A percentile compares a stretch with the other conserved stretches of the same genome.
Conservation (phyloP, 2,329 filamentous ascomycete species). For the Chrysoporthe deuterocubensis region DNA sequence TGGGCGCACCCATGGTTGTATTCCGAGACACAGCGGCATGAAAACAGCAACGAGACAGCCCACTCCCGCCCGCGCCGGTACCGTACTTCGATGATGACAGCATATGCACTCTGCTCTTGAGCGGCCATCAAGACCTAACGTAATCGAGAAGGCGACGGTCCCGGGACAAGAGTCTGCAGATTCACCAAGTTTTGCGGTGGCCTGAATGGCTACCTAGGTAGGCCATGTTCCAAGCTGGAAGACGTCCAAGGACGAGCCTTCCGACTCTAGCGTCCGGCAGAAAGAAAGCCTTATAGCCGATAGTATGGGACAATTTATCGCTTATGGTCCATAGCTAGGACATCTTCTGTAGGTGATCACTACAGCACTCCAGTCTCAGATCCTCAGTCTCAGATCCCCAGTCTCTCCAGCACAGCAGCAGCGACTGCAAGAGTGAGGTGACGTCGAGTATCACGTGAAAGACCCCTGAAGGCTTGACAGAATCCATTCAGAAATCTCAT, state of each 20-base stretch:
- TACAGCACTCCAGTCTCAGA: too few relatives aligned
- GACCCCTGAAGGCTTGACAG: conserved; percentile 25
- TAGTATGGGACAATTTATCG: background rate
- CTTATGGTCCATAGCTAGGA: background rate
- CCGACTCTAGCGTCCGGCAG: too few relatives aligned
- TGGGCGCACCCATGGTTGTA: background rate
- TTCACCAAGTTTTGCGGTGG: background rate
- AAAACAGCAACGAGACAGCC: background rate
- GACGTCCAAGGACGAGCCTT: too few relatives aligned
- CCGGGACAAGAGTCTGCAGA: background rate
- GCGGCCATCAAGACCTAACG: background rate
- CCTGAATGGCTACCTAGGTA: background rate
- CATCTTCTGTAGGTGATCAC: too few relatives aligned
- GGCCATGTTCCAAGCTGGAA: too few relatives aligned
- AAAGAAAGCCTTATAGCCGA: background rate
- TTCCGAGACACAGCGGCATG: background rate
- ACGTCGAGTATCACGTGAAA: conserved; percentile 22
- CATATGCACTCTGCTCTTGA: background rate
- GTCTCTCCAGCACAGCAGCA: background rate
- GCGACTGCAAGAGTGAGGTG: background rate
- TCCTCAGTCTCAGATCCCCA: background rate
- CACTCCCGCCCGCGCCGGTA: too few relatives aligned
- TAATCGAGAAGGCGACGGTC: background rate
- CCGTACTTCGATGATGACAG: background rate
- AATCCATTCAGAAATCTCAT: conserved; percentile 25